Evolutionary conservation across 1,284 basidiomycete species (phyloP).

Genomic region (Ganoderma resinaceum): DNA sequence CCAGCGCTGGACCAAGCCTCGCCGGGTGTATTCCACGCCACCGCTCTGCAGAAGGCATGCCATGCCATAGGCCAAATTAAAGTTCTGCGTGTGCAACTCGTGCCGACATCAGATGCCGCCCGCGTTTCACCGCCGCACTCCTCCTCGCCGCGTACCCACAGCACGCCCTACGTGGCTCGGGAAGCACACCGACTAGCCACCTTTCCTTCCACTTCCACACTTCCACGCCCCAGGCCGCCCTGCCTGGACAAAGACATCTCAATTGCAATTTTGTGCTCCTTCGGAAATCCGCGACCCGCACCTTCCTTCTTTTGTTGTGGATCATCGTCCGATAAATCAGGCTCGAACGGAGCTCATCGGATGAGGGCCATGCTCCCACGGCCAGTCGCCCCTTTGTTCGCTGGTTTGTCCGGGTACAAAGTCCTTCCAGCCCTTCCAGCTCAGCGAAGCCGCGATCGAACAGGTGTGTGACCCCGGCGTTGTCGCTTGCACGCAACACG

Average conservation of each 20-base stretch:
- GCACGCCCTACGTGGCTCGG: constrained; percentile 22
- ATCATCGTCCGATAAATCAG: constrained; percentile 31
- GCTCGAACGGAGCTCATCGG: constrained; percentile 31
- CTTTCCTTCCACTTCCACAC: constrained; percentile 17
- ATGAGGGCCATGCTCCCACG: constrained; percentile 24
- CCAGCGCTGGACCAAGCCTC: constrained; percentile 26
- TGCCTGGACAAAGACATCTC: constrained; percentile 20
- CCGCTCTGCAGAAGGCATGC: constrained; percentile 11
- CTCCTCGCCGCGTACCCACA: constrained; percentile 26
- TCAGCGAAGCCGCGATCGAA: constrained; percentile 28
- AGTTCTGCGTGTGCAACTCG: constrained; percentile 26
- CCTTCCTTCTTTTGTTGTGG: constrained; percentile 29
- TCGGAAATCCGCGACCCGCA: constrained; percentile 22
- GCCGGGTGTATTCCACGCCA: constrained; percentile 13
- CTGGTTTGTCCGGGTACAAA: constrained; percentile 15
- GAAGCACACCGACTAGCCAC: constrained; percentile 24
- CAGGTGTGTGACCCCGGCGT: constrained; percentile 23
- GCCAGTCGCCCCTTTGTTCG: constrained; percentile 25
- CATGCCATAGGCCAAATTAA: constrained; percentile 27
- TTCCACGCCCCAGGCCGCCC: constrained; percentile 11
- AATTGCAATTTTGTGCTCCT: constrained; percentile 16
- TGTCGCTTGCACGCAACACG: constrained; percentile 9
- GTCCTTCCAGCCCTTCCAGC: constrained; percentile 21
- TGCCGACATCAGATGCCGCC: constrained; percentile 32
- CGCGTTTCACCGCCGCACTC: constrained; percentile 27